Conservation (phyloP, 768 basidiomycete genomes). For the Termitomyces sp. region DNA sequence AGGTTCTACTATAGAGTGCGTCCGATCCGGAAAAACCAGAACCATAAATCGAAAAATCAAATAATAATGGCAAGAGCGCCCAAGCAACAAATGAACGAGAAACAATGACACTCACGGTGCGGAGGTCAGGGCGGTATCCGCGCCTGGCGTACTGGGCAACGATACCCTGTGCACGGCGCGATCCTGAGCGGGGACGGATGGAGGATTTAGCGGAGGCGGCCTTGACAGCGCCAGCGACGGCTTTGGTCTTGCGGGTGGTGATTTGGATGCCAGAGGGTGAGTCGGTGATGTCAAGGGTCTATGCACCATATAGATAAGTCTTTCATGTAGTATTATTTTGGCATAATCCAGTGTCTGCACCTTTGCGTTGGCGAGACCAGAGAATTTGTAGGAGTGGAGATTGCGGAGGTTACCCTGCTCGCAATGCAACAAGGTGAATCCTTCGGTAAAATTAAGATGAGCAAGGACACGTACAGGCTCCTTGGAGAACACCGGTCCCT, state of each 20-base stretch:
- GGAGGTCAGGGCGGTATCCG: conserved; percentile 76
- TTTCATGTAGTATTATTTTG: neutral
- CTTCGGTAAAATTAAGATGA: neutral
- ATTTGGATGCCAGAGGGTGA: conserved; percentile 53
- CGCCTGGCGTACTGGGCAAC: conserved; percentile 52
- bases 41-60: conserved; percentile 7
- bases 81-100: neutral
- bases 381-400: conserved; percentile 90
- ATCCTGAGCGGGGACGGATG: conserved; percentile 65
- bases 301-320: neutral
- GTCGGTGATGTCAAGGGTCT: conserved; percentile 66
- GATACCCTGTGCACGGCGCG: conserved; percentile 66
- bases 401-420: conserved; percentile 79
- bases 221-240: conserved; percentile 45
- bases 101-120: conserved; percentile 50
- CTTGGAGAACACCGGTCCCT: conserved; percentile 77
- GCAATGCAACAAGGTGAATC: neutral
- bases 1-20: conserved; percentile 92
- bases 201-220: conserved; percentile 40
- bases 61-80: conserved; percentile 2
- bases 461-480: conserved; percentile 60
- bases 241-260: conserved; percentile 59
- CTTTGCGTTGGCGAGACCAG: conserved; percentile 83
- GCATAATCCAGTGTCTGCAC: conserved; percentile 27
- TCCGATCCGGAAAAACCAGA: conserved; percentile 15